Evolutionary conservation across 306 rosid species (phyloP).

Genomic region (Ceratonia siliqua): DNA sequence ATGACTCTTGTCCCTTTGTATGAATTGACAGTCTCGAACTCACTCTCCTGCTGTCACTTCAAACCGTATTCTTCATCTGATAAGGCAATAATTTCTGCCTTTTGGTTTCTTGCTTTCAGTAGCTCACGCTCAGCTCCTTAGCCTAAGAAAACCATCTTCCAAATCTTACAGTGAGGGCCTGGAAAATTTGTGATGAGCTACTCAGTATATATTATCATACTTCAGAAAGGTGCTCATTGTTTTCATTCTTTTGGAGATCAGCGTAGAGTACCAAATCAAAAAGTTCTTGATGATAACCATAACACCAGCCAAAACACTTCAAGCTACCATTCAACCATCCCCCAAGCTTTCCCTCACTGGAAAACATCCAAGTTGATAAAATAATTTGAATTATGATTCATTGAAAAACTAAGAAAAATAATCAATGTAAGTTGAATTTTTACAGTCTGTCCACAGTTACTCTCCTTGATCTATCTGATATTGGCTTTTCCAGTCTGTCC

Average conservation of each 20-base stretch:
- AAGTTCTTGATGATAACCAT: background rate
- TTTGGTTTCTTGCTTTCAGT: background rate
- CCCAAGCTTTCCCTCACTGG: background rate
- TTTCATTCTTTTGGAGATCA: background rate
- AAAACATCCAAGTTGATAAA: background rate
- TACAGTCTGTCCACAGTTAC: background rate
- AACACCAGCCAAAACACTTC: background rate
- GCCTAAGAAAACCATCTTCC: background rate
- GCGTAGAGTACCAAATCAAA: background rate
- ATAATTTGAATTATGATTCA: background rate
- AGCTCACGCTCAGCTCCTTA: background rate
- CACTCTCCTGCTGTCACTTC: background rate
- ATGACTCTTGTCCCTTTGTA: background rate
- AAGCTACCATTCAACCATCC: slow-evolving; percentile 12
- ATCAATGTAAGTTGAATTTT: background rate
- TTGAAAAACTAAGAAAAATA: too few relatives aligned
- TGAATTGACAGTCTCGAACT: background rate
- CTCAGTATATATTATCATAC: background rate
- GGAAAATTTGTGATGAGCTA: background rate
- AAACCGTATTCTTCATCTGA: background rate
- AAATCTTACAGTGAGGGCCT: background rate
- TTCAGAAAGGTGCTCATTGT: background rate
- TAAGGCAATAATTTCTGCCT: background rate
- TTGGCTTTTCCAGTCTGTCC: background rate
- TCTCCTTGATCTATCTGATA: background rate